These are phyloP conservation scores for Croton setiger DNA, from an alignment of 441 rosid species.

Conservation along the genomic window DNA sequence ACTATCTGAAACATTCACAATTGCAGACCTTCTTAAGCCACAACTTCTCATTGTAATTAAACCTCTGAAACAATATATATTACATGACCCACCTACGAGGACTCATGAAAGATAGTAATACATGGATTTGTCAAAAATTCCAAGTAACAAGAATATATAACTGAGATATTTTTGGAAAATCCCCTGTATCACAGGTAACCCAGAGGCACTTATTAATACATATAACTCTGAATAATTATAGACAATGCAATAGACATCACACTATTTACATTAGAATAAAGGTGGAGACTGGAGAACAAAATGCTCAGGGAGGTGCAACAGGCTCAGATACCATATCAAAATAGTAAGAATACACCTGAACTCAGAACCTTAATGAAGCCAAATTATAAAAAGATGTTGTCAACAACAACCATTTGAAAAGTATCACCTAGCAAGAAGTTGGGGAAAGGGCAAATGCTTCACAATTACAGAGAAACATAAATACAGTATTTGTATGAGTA, in stretches of 20 bases:
- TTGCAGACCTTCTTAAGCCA: neutral
- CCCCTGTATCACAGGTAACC: neutral
- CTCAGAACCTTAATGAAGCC: slow-evolving; percentile 18
- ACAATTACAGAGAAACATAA: slow-evolving; percentile 34
- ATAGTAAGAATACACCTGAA: slow-evolving; percentile 9
- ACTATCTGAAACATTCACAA: neutral
- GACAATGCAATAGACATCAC: neutral
- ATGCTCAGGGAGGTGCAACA: slow-evolving; percentile 1
- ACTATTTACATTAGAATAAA: slow-evolving; percentile 1
- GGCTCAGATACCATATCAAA: slow-evolving; percentile 8
- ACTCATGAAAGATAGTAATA: neutral
- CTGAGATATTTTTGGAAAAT: neutral
- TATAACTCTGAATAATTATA: neutral
- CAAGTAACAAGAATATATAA: neutral
- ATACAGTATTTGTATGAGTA: slow-evolving; percentile 38
- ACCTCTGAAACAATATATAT: neutral
- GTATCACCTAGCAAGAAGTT: slow-evolving; percentile 10
- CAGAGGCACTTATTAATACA: neutral
- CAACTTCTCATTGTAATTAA: neutral
- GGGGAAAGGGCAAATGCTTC: slow-evolving; percentile 22
- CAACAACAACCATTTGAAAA: slow-evolving; percentile 20
- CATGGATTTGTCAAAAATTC: neutral
- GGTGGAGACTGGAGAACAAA: neutral
- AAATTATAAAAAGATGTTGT: slow-evolving; percentile 12
- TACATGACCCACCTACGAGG: neutral